Percentiles rank a stretch among this genome's conserved stretches.
Evolutionary conservation across 768 basidiomycete genomes (phyloP).

Genomic region (Kondoa subrosea): DNA sequence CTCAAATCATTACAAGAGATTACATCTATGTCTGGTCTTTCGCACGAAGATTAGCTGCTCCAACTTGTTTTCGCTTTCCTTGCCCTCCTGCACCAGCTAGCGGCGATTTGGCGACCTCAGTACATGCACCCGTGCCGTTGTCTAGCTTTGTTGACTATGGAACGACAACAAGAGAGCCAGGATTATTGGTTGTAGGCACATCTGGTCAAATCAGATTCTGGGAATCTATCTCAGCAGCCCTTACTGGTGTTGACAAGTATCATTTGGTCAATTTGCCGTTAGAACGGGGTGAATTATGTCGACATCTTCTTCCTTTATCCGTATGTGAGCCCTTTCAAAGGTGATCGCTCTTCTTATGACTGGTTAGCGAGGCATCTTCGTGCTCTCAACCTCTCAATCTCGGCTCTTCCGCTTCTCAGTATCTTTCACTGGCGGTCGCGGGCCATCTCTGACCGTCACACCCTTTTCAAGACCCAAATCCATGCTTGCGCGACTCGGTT

Average conservation of each 20-base stretch:
- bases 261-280: conserved; percentile 21
- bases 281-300: conserved; percentile 28
- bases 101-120: conserved; percentile 17
- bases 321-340: neutral
- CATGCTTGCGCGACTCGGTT: conserved; percentile 1
- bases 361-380: conserved; percentile 18
- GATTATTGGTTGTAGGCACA: conserved; percentile 58
- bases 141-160: conserved; percentile 25
- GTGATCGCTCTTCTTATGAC: neutral
- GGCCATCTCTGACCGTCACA: conserved; percentile 21
- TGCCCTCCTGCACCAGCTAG: conserved; percentile 24
- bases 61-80: conserved; percentile 31
- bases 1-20: neutral
- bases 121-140: conserved; percentile 28
- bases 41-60: conserved; percentile 27
- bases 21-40: neutral
- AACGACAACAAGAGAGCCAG: conserved; percentile 58
- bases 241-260: conserved; percentile 32
- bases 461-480: conserved; percentile 14
- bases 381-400: conserved; percentile 29
- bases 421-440: conserved; percentile 27
- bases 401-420: conserved; percentile 29
- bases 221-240: conserved; percentile 48
- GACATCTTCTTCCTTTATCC: conserved; percentile 6
- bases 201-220: conserved; percentile 64